Evolutionary conservation across 805 yeast species (phyloP), one percentile per base, ranked within the genome.

Genomic region (Candida boidinii): DNA sequence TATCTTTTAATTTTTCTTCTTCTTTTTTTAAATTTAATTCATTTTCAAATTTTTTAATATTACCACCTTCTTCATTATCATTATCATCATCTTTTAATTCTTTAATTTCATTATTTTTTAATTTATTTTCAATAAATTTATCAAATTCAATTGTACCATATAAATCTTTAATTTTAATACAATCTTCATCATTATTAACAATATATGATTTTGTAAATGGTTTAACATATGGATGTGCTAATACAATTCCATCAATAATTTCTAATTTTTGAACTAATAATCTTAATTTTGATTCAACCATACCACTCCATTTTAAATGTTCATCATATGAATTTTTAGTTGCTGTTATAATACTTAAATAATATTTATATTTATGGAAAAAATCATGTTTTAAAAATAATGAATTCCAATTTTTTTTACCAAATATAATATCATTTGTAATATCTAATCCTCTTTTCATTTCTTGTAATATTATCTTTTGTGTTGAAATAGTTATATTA

Each of bases 141-240:
- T 76, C 86, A 7, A 77, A 78, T 35, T 58, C 62, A 32, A 66
- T 56, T 9, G 79, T 67, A 2, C 88, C 84, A 52, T 78, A 82
- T 6, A 46, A 20, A 25, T 53, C 54, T 28, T 42, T 50, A 24
- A 56, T 52, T 28, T 40, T 49, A 17, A 36, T 37, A 4, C 43
- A 34, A 28, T 57, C 47, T 41, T 72, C 78, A 10, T 71, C 74
- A 32, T 62, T 52, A 14, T 56, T 53, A 37, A 62, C 51, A 11
- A 56, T 39, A 35, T 51, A 79, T 2, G 73, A 60, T 29, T 70
- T 64, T 30, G 73, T 79, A 51, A 84, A 80, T 11, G 79, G 76
- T 47, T 86, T 84, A 14, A 82, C 81, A 53, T 73, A 92, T 1
- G 98, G 97, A 56, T 88, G 97, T 0, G 96, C 96, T 20, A 86